phyloP scores from a whole-genome alignment of 177 flowering plant species.

The Vitis hybrid region DNA sequence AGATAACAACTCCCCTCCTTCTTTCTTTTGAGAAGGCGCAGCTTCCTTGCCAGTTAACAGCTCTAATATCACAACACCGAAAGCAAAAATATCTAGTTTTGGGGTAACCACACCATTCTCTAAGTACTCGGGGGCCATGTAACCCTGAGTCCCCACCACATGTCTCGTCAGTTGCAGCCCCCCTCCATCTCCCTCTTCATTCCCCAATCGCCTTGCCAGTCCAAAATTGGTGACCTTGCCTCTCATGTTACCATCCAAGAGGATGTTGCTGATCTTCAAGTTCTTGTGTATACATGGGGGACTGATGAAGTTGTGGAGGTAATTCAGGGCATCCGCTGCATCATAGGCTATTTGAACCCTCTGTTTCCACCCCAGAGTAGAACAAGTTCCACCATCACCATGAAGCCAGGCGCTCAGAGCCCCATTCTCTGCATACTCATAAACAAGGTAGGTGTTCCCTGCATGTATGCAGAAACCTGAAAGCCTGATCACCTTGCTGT shows the following conservation, averaged over 20 bases:
- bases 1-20: constrained; percentile 27
- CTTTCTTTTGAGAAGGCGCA: constrained; percentile 4
- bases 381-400: constrained; percentile 2
- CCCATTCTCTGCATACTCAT: constrained; percentile 66
- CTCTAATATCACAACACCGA: constrained; percentile 73
- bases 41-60: constrained; percentile 67
- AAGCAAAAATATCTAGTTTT: constrained; percentile 65
- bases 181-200: constrained; percentile 19
- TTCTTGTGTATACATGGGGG: constrained; percentile 74
- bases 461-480: constrained; percentile 67
- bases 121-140: constrained; percentile 73
- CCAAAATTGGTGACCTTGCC: constrained; percentile 69
- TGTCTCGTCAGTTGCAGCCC: constrained; percentile 56
- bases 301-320: constrained; percentile 60
- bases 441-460: constrained; percentile 64
- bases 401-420: constrained; percentile 59
- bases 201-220: constrained; percentile 41
- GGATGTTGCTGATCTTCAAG: constrained; percentile 62
- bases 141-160: constrained; percentile 75
- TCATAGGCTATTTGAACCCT: constrained; percentile 71
- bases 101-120: constrained; percentile 72
- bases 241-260: constrained; percentile 48
- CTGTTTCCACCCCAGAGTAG: constrained; percentile 55
- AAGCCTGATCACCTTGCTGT: constrained; percentile 55
- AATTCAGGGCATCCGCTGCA: constrained; percentile 65